A percentile compares a stretch with the other conserved stretches of the same genome.
phyloP scores from a whole-genome alignment of 306 rosid genomes.

The Cucumis hystrix region DNA sequence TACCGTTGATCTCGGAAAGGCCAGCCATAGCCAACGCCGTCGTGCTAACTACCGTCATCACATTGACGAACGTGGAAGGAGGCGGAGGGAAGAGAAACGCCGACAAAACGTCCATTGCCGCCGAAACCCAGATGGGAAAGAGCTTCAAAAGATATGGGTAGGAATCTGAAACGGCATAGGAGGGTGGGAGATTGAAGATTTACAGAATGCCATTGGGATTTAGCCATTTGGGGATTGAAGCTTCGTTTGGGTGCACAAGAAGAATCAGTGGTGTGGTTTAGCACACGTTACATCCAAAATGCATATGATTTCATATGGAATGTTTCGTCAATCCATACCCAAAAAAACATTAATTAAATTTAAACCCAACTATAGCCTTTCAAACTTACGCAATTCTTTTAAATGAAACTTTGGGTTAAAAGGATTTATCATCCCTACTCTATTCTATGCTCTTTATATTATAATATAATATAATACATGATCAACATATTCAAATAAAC shows the following conservation, averaged over 20 bases:
- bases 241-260: not conserved
- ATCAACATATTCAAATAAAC: too few relatives aligned
- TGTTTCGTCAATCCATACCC: too few relatives aligned
- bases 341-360: too few relatives aligned
- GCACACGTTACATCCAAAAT: not conserved
- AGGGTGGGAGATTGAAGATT: not conserved
- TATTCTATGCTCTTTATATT: too few relatives aligned
- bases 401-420: too few relatives aligned
- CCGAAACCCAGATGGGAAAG: not conserved
- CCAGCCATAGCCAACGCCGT: constrained; percentile 21
- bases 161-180: not conserved
- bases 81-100: constrained; percentile 37
- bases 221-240: not conserved
- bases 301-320: not conserved
- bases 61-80: constrained; percentile 24
- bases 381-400: too few relatives aligned
- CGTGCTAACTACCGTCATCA: constrained; percentile 30
- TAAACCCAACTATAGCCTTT: too few relatives aligned
- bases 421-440: too few relatives aligned
- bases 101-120: constrained; percentile 5
- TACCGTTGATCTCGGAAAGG: constrained; percentile 35
- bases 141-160: not conserved
- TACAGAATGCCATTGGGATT: not conserved
- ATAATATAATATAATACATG: too few relatives aligned
- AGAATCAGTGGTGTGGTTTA: not conserved